These are phyloP conservation scores for Aureobasidium mangrovei DNA, from an alignment of 2,329 filamentous ascomycete genomes.

Conservation along the genomic window DNA sequence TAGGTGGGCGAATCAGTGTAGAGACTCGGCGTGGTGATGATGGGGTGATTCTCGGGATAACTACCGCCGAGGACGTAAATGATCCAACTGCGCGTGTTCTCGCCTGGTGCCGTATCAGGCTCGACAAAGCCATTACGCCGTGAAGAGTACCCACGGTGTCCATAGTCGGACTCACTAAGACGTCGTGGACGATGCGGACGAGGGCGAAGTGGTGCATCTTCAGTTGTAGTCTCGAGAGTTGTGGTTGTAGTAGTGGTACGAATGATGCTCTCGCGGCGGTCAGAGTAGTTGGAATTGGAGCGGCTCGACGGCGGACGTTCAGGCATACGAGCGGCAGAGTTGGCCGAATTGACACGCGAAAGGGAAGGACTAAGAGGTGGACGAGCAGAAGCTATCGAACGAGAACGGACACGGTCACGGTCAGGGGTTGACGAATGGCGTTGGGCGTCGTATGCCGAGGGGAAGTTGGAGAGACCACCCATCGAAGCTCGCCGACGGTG, in stretches of 20 bases:
- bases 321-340: constrained; percentile 24
- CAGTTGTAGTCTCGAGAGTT: constrained; percentile 31
- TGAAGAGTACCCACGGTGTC: constrained; percentile 27
- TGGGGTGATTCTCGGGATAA: constrained; percentile 61
- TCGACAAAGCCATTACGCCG: constrained; percentile 56
- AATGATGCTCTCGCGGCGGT: constrained; percentile 32
- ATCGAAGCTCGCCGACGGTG: constrained; percentile 46
- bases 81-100: constrained; percentile 57
- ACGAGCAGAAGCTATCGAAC: constrained; percentile 43
- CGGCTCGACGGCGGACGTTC: constrained; percentile 12
- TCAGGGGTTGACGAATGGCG: constrained; percentile 43
- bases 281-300: constrained; percentile 13
- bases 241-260: constrained; percentile 25
- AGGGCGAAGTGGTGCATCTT: constrained; percentile 25
- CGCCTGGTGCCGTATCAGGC: constrained; percentile 46
- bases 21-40: constrained; percentile 59
- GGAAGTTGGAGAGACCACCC: constrained; percentile 42
- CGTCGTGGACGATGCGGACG: constrained; percentile 43
- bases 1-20: constrained; percentile 65
- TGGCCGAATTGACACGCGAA: constrained; percentile 46
- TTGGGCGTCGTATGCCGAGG: constrained; percentile 44
- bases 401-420: constrained; percentile 34
- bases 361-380: constrained; percentile 51
- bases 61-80: constrained; percentile 64
- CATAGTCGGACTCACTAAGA: constrained; percentile 52